A percentile compares a stretch with the other conserved stretches of the same genome.
Conservation (phyloP, 2,329 filamentous ascomycete genomes). For the Lasiodiplodia hormozganensis region DNA sequence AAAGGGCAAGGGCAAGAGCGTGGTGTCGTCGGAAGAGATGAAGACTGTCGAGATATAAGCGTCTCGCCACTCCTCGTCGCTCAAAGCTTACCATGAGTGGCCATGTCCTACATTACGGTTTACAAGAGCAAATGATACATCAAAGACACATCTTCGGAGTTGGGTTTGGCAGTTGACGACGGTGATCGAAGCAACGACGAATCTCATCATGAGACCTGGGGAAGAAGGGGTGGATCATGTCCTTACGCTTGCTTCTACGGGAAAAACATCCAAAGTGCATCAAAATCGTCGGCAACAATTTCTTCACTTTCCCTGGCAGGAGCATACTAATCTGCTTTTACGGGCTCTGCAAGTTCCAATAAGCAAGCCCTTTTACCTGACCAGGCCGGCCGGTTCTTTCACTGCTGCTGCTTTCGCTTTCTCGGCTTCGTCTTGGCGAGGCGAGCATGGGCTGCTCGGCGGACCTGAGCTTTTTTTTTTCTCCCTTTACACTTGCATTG, state of each 20-base stretch:
- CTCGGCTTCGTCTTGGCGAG: neutral
- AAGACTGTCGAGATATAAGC: conserved; percentile 57
- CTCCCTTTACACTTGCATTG: neutral
- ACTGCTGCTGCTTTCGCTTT: conserved; percentile 24
- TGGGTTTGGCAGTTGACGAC: conserved; percentile 22
- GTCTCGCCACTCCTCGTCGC: neutral
- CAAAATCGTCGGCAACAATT: conserved; percentile 24
- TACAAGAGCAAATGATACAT: conserved; percentile 28
- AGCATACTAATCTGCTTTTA: conserved; percentile 5
- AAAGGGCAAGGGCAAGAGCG: conserved; percentile 36
- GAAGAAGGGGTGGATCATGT: conserved; percentile 15
- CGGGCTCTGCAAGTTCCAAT: conserved; percentile 9
- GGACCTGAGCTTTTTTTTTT: neutral
- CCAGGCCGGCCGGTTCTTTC: conserved; percentile 1
- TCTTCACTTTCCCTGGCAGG: conserved; percentile 11
- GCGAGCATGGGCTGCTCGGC: conserved; percentile 13
- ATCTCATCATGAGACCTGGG: conserved; percentile 20
- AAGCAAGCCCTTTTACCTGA: conserved; percentile 6
- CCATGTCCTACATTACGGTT: conserved; percentile 21
- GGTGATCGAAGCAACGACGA: conserved; percentile 22
- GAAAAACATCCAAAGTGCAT: conserved; percentile 12
- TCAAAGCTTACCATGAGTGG: neutral
- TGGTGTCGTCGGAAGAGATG: conserved; percentile 47
- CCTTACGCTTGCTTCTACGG: conserved; percentile 20
- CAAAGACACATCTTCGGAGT: conserved; percentile 27